Evolutionary conservation across 2,329 filamentous ascomycete species (phyloP), one percentile per base, ranked within the genome.

Genomic region (Xylaria sp.): DNA sequence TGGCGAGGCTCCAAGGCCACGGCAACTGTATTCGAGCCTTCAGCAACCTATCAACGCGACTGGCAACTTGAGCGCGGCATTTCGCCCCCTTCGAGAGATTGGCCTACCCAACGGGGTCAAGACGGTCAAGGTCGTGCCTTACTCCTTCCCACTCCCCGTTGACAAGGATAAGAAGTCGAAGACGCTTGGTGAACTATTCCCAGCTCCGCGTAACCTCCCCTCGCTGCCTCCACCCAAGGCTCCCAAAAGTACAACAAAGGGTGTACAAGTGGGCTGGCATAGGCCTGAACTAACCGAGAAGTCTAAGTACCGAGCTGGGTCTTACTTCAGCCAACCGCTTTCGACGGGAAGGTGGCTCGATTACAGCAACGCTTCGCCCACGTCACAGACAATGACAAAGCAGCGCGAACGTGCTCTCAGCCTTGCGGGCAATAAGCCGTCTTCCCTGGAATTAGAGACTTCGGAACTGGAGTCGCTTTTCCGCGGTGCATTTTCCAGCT

Each of bases 11-110:
- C 89, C 90, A 1, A 89, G 89, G 54, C 87, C 92, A 42, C 91
- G 90, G 73, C 92, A 95, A 68, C 83, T 97, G 4, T 97, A 96
- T 78, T 97, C 95, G 4, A 97, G 94, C 79, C 83, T 97, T 59
- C 92, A 92, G 72, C 84, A 87, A 63, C 81, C 83, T 13, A 70
- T 76, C 1, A 78, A 81, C 31, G 71, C 76, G 6, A 72, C 72
- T 7, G 69, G 72, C 23, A 67, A 74, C 36, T 64, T 71, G 0
- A 72, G 76, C 46, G 74, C 76, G 10, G 66, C 75, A 17, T 63
- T 79, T 67, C 81, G 79, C 57, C 82, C 86, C 11, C 81, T 93
- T 10, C 85, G 87, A 60, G 91, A 93, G 75, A 84, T 86, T 44
- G 86, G 83, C 23, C 82, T 97, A 31, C 94, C 94, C 0, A 90